Evolutionary conservation across 371 early-diverging fungal species (phyloP).

Genomic region (Lichtheimia ramosa): DNA sequence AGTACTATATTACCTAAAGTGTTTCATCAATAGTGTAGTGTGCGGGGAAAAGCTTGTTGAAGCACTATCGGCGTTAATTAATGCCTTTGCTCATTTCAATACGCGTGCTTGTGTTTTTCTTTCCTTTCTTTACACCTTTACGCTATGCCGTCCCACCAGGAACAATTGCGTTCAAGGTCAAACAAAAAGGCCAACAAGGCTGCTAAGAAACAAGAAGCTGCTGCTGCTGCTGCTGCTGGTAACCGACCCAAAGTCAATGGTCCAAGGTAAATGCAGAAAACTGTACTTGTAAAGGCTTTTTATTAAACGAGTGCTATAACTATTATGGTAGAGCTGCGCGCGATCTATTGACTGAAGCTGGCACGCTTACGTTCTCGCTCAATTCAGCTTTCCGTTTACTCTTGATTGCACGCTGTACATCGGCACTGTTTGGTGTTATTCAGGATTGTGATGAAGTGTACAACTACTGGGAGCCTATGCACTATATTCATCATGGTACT

Average conservation of each 20-base stretch:
- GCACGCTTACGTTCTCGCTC: constrained; percentile 48
- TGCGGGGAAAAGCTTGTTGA: no score
- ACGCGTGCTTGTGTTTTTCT: neutral
- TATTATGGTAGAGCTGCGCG: constrained; percentile 26
- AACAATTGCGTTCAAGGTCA: constrained; percentile 32
- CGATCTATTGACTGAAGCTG: constrained; percentile 36
- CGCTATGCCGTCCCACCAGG: constrained; percentile 17
- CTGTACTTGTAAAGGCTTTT: neutral
- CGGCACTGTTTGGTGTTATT: constrained; percentile 66
- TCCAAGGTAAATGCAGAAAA: constrained; percentile 5
- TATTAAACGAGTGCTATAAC: neutral
- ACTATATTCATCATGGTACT: constrained; percentile 80
- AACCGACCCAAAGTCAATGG: constrained; percentile 3
- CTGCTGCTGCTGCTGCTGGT: constrained; percentile 3
- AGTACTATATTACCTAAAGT: no score
- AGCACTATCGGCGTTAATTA: no score
- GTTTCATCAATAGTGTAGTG: no score
- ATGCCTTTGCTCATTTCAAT: no score
- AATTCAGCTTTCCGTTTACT: constrained; percentile 60
- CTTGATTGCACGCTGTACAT: constrained; percentile 58
- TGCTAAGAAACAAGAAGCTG: constrained; percentile 17
- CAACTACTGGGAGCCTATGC: constrained; percentile 96
- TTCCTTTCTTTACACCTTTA: neutral
- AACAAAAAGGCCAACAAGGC: constrained; percentile 24
- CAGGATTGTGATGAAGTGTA: constrained; percentile 94